Evolutionary conservation across 257 asterid species (phyloP).

Genomic region (Marsdenia floribunda): DNA sequence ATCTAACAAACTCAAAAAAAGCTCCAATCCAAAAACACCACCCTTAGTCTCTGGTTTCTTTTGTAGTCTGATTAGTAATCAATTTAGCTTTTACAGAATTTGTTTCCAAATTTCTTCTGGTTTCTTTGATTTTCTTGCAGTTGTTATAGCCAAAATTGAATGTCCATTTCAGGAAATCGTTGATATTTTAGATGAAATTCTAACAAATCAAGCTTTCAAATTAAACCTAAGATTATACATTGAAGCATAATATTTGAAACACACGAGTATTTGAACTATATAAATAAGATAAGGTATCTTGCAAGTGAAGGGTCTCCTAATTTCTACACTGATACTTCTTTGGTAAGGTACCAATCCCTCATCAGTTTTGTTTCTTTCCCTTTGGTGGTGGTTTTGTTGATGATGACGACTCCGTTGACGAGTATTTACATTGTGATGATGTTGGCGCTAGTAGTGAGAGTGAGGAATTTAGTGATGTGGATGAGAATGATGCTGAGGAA

Average conservation of each 20-base stretch:
- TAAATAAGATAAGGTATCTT: slow-evolving; percentile 10
- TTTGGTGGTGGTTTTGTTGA: slow-evolving; percentile 34
- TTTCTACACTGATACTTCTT: slow-evolving; percentile 30
- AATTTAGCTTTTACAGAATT: background rate
- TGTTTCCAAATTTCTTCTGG: background rate
- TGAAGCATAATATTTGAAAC: slow-evolving; percentile 5
- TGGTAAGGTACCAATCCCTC: slow-evolving; percentile 41
- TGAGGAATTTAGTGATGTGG: slow-evolving; percentile 10
- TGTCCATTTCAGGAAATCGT: background rate
- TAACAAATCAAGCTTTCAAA: background rate
- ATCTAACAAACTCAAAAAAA: too few species aligned
- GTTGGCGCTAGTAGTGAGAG: slow-evolving; percentile 9
- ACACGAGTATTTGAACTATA: slow-evolving; percentile 13
- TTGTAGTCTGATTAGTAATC: background rate
- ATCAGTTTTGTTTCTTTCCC: slow-evolving; percentile 34
- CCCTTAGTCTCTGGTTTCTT: background rate
- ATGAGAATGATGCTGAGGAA: slow-evolving; percentile 3
- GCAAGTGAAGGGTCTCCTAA: slow-evolving; percentile 27
- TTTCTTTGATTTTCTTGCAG: background rate
- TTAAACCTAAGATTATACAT: background rate
- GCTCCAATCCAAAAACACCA: too few species aligned
- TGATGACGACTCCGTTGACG: slow-evolving; percentile 25
- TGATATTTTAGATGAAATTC: background rate
- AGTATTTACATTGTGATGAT: slow-evolving; percentile 5
- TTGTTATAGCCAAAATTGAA: background rate